Evolutionary conservation across 208 protist species (phyloP).

Genomic region (Crithidia sp.): DNA sequence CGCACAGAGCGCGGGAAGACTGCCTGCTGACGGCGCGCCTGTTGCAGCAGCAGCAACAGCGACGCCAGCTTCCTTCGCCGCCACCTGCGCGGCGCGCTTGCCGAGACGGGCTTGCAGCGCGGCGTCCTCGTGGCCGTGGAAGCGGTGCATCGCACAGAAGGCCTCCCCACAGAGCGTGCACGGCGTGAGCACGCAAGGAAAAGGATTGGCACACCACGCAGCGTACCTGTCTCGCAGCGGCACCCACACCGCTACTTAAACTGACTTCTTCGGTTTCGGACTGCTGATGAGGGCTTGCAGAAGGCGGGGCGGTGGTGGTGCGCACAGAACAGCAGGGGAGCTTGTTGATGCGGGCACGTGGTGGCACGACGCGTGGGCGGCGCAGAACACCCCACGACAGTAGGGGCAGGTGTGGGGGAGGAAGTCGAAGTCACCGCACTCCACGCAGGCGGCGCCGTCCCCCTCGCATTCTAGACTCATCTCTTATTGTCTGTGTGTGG

Average conservation of each 20-base stretch:
- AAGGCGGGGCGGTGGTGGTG: neutral
- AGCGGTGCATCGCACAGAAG: conserved; percentile 70
- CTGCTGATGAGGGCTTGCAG: neutral
- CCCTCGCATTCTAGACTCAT: conserved; percentile 79
- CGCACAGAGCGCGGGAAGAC: conserved; percentile 21
- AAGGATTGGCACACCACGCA: conserved; percentile 44
- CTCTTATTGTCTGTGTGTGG: neutral
- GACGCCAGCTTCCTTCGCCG: too few relatives aligned
- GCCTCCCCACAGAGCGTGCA: conserved; percentile 44
- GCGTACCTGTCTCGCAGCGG: neutral
- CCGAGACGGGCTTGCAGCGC: conserved; percentile 13
- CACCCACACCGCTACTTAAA: too few relatives aligned
- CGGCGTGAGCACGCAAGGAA: conserved; percentile 47
- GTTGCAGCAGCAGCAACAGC: neutral
- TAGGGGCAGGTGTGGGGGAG: conserved; percentile 56
- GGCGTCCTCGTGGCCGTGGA: conserved; percentile 56
- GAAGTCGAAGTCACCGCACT: conserved; percentile 81
- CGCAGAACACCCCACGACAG: conserved; percentile 64
- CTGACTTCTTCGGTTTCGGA: too few relatives aligned
- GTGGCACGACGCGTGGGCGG: conserved; percentile 53
- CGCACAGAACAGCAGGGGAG: conserved; percentile 8
- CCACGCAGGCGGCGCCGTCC: conserved; percentile 50
- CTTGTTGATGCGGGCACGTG: conserved; percentile 25
- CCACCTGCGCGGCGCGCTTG: neutral
- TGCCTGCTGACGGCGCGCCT: neutral